phyloP scores from a whole-genome alignment of 2,329 filamentous ascomycete species.

The Ophiocordyceps camponoti-floridani region DNA sequence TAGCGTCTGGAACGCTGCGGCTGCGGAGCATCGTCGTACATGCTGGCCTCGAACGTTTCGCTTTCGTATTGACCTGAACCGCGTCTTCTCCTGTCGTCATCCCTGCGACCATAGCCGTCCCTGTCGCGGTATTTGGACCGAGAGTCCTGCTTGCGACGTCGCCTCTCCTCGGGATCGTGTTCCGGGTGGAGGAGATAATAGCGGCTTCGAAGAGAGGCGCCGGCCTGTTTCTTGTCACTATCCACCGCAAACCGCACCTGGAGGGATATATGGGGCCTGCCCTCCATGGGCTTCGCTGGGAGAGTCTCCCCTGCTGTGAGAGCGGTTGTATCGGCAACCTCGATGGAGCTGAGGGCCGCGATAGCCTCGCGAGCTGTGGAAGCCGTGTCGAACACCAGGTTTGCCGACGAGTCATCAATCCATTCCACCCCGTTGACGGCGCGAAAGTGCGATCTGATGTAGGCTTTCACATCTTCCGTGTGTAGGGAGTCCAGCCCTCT shows the following conservation, averaged over 20 bases:
- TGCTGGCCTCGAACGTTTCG: slow-evolving; percentile 50
- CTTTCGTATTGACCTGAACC: slow-evolving; percentile 27
- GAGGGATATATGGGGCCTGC: slow-evolving; percentile 51
- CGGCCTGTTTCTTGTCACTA: slow-evolving; percentile 61
- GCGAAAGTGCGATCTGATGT: slow-evolving; percentile 50
- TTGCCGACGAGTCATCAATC: slow-evolving; percentile 87
- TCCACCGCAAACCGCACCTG: slow-evolving; percentile 56
- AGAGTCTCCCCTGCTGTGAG: slow-evolving; percentile 46
- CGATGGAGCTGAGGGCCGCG: slow-evolving; percentile 29
- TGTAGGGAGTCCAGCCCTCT: slow-evolving; percentile 68
- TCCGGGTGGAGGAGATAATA: slow-evolving; percentile 91
- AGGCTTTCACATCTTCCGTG: slow-evolving; percentile 62
- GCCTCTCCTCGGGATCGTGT: slow-evolving; percentile 61
- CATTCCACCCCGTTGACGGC: slow-evolving; percentile 57
- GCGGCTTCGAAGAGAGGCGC: slow-evolving; percentile 64
- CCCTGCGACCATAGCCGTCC: slow-evolving; percentile 16
- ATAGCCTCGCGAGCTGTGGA: slow-evolving; percentile 34
- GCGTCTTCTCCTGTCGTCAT: slow-evolving; percentile 14
- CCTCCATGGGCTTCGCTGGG: slow-evolving; percentile 48
- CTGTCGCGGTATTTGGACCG: slow-evolving; percentile 48
- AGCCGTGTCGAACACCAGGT: slow-evolving; percentile 55
- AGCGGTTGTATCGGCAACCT: slow-evolving; percentile 33
- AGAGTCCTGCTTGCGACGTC: slow-evolving; percentile 36
- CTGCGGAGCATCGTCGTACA: slow-evolving; percentile 58
- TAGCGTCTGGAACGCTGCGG: slow-evolving; percentile 8